Evolutionary conservation across 192 early-diverging fungal genomes (phyloP), one percentile per base, ranked within the genome.

Genomic region (Rhizophagus clarus): DNA sequence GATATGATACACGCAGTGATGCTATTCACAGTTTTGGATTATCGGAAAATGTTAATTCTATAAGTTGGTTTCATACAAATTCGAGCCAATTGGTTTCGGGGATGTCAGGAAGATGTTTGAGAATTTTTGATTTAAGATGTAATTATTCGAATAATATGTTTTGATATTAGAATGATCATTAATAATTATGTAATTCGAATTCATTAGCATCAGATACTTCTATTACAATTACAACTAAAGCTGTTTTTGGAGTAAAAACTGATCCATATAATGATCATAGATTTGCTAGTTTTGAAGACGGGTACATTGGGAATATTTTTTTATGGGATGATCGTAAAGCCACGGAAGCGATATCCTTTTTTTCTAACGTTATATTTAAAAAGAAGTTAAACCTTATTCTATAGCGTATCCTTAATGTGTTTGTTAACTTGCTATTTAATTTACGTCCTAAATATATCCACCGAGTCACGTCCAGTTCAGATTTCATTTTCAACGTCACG

Each of bases 301-400:
- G 90, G 5, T 22, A 56, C n/a, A 22, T 56, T 49, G 88, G 88
- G 15, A 82, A 87, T 29, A 89, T 96, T 37, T 83, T 87, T 47
- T 76, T 96, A 34, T 96, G 95, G 95, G 95, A 96, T 82, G 80
- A 83, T 20, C 83, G 95, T 64, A 94, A 93, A 63, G 64, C 88
- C 6, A 80, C 84, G 0, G 92, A 93, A 49, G 84, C 94, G 20
- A 89, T 93, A 69, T 88, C 85, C 85, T 83, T 85, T 85, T 63
- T 77, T 62, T 72, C 42, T 45, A 45, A 45, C 11, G 11, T 45
- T 45, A 10, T 45, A 11, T 11, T 72, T 26, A 10, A 17, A 47
- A 49, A 12, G 29, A 29, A 28, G 11, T 47, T 12, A 72, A 29
- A 28, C 11, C 29, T 49, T 47, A 28, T 72, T 24, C n/a, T 6